Conservation (phyloP, 176 grass and related monocot species). For the Oropetium thomaeum region DNA sequence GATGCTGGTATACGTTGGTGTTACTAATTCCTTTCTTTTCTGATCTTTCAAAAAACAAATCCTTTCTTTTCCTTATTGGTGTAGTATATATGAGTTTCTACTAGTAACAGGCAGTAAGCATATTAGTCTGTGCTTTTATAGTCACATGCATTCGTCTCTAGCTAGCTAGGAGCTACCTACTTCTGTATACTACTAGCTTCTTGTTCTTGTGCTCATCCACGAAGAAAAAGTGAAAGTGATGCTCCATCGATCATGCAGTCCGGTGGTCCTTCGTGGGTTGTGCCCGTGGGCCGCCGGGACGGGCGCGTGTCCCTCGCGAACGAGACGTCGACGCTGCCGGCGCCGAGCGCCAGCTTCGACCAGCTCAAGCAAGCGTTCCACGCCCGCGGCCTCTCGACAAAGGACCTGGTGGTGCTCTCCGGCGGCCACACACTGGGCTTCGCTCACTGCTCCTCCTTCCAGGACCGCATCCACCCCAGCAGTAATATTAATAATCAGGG, state of each 20-base stretch:
- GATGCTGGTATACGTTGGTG: conserved; percentile 22
- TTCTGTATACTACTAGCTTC: no score
- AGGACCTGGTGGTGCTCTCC: conserved; percentile 73
- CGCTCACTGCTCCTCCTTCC: conserved; percentile 91
- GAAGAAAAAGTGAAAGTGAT: no score
- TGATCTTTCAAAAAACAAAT: no score
- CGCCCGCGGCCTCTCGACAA: conserved; percentile 61
- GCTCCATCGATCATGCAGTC: conserved; percentile 38
- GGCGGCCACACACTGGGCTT: conserved; percentile 91
- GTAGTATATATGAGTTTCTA: no score
- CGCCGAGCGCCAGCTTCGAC: conserved; percentile 61
- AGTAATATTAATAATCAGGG: no score
- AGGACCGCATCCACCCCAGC: conserved; percentile 70
- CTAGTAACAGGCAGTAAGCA: no score
- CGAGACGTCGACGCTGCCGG: conserved; percentile 63
- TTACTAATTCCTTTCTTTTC: no score
- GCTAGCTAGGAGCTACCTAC: no score
- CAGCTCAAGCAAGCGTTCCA: conserved; percentile 86
- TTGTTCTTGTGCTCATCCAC: no score
- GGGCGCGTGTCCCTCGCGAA: conserved; percentile 62
- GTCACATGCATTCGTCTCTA: not conserved
- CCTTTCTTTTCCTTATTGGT: no score
- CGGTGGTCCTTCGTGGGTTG: conserved; percentile 70
- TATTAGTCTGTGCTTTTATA: no score
- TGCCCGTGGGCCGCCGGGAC: conserved; percentile 65